Percentiles rank a stretch among this genome's conserved stretches.
phyloP scores from a whole-genome alignment of 768 basidiomycete species.

The Termitomyces heimii region DNA sequence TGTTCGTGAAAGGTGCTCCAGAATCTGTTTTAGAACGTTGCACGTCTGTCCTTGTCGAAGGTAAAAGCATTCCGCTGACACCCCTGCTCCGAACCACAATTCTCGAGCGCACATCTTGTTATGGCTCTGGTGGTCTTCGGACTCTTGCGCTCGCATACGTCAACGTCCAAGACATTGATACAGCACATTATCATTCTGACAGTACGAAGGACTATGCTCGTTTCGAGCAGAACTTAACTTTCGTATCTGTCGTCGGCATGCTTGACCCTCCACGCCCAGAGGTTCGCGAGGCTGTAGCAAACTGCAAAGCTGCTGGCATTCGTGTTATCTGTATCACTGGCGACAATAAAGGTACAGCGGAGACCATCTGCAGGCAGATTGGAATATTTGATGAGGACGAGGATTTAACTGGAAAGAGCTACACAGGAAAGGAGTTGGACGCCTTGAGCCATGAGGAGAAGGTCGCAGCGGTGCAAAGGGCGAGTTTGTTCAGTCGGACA shows the following conservation, averaged over 20 bases:
- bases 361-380: constrained; percentile 94
- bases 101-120: constrained; percentile 59
- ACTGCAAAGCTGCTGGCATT: constrained; percentile 90
- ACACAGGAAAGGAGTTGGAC: constrained; percentile 91
- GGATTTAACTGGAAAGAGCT: constrained; percentile 91
- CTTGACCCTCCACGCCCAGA: constrained; percentile 96
- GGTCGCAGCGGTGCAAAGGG: constrained; percentile 78
- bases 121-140: constrained; percentile 79
- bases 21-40: constrained; percentile 93
- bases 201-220: constrained; percentile 76
- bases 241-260: constrained; percentile 97
- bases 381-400: constrained; percentile 87
- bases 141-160: constrained; percentile 90
- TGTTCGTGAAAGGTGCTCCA: constrained; percentile 95
- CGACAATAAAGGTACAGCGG: constrained; percentile 96
- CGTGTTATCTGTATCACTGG: constrained; percentile 97
- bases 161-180: constrained; percentile 70
- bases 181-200: constrained; percentile 76
- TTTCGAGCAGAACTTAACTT: constrained; percentile 89
- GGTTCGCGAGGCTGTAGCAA: constrained; percentile 79
- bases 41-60: constrained; percentile 63
- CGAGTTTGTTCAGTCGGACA: constrained; percentile 87
- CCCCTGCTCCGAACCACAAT: constrained; percentile 52
- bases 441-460: constrained; percentile 77
- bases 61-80: constrained; percentile 60